Evolutionary conservation across 805 yeast genomes (phyloP).

Genomic region (Candida schatavii): DNA sequence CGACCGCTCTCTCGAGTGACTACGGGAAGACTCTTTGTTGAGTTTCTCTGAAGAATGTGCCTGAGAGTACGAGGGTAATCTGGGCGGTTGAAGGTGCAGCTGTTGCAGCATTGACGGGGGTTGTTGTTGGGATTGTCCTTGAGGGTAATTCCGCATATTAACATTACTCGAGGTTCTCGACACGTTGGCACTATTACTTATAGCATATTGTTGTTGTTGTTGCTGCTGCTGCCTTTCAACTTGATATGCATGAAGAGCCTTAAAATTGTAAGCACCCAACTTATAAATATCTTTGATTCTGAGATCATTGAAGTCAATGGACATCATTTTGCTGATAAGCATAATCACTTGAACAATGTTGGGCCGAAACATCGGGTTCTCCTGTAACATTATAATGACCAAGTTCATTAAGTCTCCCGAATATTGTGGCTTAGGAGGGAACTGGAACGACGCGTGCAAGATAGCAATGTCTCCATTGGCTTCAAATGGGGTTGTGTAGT

Average conservation of each 20-base stretch:
- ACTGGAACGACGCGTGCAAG: constrained; percentile 75
- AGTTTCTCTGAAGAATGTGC: neutral
- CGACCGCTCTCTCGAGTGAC: constrained; percentile 1
- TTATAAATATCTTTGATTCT: constrained; percentile 45
- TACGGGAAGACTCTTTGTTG: neutral
- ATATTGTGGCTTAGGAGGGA: constrained; percentile 67
- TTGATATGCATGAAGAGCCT: constrained; percentile 53
- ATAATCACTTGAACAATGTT: constrained; percentile 81
- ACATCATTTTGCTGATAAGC: constrained; percentile 52
- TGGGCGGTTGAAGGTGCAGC: neutral
- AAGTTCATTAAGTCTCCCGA: constrained; percentile 72
- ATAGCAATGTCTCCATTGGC: constrained; percentile 84
- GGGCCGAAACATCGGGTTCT: constrained; percentile 79
- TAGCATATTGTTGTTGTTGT: constrained; percentile 37
- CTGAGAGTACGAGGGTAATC: neutral
- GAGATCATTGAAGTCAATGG: constrained; percentile 25
- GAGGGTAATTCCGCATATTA: neutral
- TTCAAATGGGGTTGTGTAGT: constrained; percentile 94
- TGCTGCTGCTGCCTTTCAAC: constrained; percentile 32
- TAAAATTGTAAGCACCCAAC: constrained; percentile 55
- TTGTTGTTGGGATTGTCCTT: constrained; percentile 4
- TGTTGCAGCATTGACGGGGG: constrained; percentile 2
- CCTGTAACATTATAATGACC: constrained; percentile 76
- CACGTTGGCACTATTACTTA: constrained; percentile 11
- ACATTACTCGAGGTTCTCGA: constrained; percentile 1